Percentiles rank a stretch among this genome's conserved stretches.
Evolutionary conservation across 176 grass and related monocot species (phyloP).

Genomic region (Hsuehochloa calcarea): DNA sequence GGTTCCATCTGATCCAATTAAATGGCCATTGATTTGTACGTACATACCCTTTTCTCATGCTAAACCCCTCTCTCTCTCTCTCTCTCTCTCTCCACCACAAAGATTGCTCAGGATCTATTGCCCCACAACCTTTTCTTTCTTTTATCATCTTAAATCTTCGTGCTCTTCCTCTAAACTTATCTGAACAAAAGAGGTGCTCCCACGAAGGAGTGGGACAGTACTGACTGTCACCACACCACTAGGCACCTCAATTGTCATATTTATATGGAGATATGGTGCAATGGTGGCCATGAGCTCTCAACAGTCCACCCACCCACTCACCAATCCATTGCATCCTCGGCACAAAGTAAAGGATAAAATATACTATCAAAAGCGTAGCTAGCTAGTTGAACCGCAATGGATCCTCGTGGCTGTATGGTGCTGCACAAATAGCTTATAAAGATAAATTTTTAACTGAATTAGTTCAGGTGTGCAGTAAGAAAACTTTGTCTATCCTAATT

Average conservation of each 20-base stretch:
- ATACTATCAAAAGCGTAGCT: neutral
- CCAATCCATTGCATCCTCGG: neutral
- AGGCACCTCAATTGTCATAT: neutral
- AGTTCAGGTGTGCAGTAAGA: no score
- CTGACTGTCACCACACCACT: conserved; percentile 25
- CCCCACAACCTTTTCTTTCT: neutral
- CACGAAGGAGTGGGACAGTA: conserved; percentile 28
- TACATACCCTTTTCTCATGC: neutral
- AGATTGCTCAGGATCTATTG: conserved; percentile 23
- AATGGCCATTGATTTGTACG: conserved; percentile 11
- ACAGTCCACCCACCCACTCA: conserved; percentile 36
- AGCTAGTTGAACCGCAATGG: no score
- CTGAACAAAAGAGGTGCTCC: conserved; percentile 27
- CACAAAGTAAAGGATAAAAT: neutral
- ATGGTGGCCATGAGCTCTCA: conserved; percentile 14
- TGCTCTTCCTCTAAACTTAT: conserved; percentile 4
- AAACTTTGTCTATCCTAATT: no score
- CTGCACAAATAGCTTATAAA: no score
- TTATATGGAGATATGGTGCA: neutral
- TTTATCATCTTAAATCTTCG: neutral
- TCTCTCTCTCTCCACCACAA: neutral
- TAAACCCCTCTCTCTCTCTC: neutral
- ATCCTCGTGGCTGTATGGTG: no score
- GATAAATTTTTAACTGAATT: no score
- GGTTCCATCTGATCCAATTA: conserved; percentile 14